Evolutionary conservation across 2,329 filamentous ascomycete genomes (phyloP).

Genomic region (Aspergillus phoenicis): DNA sequence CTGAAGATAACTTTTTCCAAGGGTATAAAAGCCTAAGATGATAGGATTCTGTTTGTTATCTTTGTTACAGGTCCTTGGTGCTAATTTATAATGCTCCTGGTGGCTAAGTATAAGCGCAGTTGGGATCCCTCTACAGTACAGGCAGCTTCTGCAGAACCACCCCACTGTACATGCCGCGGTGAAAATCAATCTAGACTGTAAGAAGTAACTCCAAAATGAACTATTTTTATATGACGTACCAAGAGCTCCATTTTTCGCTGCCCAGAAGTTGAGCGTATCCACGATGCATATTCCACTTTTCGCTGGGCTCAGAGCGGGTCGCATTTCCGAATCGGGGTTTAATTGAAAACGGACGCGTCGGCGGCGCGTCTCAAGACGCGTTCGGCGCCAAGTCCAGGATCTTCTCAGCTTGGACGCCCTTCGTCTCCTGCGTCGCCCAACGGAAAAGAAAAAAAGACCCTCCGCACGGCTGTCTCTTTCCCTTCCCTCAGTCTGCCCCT

Average conservation of each 20-base stretch:
- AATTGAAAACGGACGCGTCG: conserved; percentile 37
- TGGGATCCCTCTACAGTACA: too few species aligned
- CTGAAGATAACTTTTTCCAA: background rate
- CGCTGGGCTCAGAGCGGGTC: conserved; percentile 2
- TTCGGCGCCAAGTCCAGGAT: conserved; percentile 21
- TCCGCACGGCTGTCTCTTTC: conserved; percentile 15
- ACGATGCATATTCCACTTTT: background rate
- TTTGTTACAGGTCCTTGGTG: background rate
- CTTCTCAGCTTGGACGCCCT: conserved; percentile 18
- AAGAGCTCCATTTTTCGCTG: background rate
- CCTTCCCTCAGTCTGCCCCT: conserved; percentile 12
- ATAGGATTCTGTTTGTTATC: background rate
- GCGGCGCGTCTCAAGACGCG: conserved; percentile 20
- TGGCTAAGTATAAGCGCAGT: too few species aligned
- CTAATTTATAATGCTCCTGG: too few species aligned
- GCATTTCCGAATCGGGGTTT: conserved; percentile 32
- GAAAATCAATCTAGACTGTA: too few species aligned
- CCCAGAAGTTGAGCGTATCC: background rate
- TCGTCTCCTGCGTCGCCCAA: conserved; percentile 15
- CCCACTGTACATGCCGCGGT: too few species aligned
- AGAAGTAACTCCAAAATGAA: background rate
- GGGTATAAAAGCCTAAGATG: background rate
- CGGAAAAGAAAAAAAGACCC: conserved; percentile 17
- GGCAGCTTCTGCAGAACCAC: too few species aligned
- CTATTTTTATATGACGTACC: background rate